These are phyloP conservation scores for Geotrichum fermentans DNA, from an alignment of 1,139 yeast species.

Conservation along the genomic window DNA sequence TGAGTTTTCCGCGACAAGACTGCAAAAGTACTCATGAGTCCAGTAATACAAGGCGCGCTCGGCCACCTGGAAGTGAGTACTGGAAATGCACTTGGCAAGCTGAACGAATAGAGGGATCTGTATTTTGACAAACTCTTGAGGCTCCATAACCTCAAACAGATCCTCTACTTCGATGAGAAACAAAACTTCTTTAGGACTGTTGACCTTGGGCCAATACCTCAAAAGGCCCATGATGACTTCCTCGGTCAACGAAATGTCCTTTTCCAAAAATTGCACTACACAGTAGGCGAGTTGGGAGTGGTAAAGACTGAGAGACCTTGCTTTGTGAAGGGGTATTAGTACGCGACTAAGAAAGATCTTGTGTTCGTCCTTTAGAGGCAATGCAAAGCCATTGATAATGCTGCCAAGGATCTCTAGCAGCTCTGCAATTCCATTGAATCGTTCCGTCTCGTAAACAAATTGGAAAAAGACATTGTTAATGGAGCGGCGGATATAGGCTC, in stretches of 20 bases:
- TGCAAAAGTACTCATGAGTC: conserved; percentile 91
- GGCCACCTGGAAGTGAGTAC: conserved; percentile 95
- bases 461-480: conserved; percentile 89
- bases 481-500: conserved; percentile 88
- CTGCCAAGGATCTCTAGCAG: conserved; percentile 90
- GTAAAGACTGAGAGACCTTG: conserved; percentile 77
- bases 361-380: conserved; percentile 95
- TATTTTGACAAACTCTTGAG: conserved; percentile 86
- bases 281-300: conserved; percentile 98
- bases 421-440: conserved; percentile 96
- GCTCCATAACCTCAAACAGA: conserved; percentile 93
- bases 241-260: conserved; percentile 86
- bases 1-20: conserved; percentile 81
- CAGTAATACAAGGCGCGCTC: conserved; percentile 93
- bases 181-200: conserved; percentile 93
- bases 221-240: conserved; percentile 90
- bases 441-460: conserved; percentile 90
- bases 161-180: conserved; percentile 94
- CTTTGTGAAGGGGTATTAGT: conserved; percentile 90
- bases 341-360: conserved; percentile 83
- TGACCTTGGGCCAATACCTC: conserved; percentile 95
- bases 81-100: conserved; percentile 86
- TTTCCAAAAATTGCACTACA: conserved; percentile 94
- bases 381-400: conserved; percentile 94
- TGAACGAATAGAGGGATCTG: conserved; percentile 94